Evolutionary conservation across 1,284 basidiomycete genomes (phyloP).

Genomic region (Cutaneotrichosporon cyanovorans): DNA sequence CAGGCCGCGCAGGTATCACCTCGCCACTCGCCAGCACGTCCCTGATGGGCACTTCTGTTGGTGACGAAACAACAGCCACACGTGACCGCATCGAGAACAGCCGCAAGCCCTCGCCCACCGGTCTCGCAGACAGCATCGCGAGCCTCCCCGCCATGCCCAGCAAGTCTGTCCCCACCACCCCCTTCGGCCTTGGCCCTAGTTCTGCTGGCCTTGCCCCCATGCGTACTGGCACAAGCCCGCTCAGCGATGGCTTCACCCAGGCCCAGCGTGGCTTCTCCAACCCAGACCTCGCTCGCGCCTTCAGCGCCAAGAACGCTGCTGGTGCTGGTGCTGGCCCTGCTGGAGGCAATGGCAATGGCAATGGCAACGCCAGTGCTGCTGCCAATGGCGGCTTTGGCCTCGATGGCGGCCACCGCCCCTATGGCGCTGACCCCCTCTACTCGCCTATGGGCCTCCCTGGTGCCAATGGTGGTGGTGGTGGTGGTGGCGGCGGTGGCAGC

Average conservation of each 20-base stretch:
- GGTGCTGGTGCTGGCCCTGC: too few relatives aligned
- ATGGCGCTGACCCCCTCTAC: slow-evolving; percentile 42
- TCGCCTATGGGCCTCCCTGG: slow-evolving; percentile 28
- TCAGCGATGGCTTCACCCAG: slow-evolving; percentile 33
- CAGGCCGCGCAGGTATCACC: slow-evolving; percentile 34
- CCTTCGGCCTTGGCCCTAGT: slow-evolving; percentile 33
- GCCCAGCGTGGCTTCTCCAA: slow-evolving; percentile 45
- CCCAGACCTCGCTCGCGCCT: slow-evolving; percentile 46
- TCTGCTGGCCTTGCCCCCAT: slow-evolving; percentile 21
- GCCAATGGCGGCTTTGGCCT: slow-evolving; percentile 33
- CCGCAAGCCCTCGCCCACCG: slow-evolving; percentile 34
- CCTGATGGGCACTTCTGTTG: slow-evolving; percentile 49
- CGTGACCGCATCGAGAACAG: slow-evolving; percentile 14
- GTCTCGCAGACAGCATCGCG: slow-evolving; percentile 44
- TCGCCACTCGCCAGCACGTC: slow-evolving; percentile 55
- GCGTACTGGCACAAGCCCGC: slow-evolving; percentile 31
- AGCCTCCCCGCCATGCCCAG: slow-evolving; percentile 44
- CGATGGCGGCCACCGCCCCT: slow-evolving; percentile 32
- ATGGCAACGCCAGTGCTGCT: too few relatives aligned
- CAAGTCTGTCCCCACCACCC: slow-evolving; percentile 44
- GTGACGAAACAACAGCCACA: too few relatives aligned
- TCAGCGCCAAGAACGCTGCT: slow-evolving; percentile 65
- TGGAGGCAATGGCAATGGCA: too few relatives aligned
- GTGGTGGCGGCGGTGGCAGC: slow-evolving; percentile 33
- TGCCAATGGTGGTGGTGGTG: neutral